Evolutionary conservation across 305 asterid species (phyloP).

Genomic region (Fraxinus sp.): DNA sequence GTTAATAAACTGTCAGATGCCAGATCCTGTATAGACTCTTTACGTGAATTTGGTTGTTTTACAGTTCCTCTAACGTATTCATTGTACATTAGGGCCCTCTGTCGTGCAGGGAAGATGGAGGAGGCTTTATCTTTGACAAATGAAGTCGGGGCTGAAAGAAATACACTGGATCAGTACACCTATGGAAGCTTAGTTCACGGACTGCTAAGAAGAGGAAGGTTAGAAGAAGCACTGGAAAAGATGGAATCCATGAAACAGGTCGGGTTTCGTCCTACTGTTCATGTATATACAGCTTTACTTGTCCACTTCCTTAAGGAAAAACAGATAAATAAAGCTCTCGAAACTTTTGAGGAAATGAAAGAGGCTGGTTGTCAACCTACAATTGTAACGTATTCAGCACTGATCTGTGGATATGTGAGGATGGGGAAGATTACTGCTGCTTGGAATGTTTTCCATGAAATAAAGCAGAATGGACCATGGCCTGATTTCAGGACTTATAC

Average conservation of each 20-base stretch:
- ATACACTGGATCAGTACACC: constrained; percentile 49
- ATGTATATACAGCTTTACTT: constrained; percentile 68
- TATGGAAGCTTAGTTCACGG: constrained; percentile 78
- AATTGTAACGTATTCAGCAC: constrained; percentile 62
- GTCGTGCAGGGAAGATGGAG: constrained; percentile 69
- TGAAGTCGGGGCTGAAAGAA: constrained; percentile 50
- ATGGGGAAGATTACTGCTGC: constrained; percentile 57
- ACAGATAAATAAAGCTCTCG: constrained; percentile 47
- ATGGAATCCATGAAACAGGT: constrained; percentile 56
- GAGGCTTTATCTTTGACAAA: constrained; percentile 54
- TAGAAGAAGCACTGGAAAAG: constrained; percentile 65
- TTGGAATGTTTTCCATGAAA: constrained; percentile 48
- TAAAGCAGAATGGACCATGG: constrained; percentile 53
- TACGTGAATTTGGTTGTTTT: constrained; percentile 49
- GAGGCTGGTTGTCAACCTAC: constrained; percentile 56
- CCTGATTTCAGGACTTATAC: constrained; percentile 87
- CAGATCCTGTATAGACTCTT: constrained; percentile 50
- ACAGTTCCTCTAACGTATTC: constrained; percentile 61
- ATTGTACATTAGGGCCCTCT: constrained; percentile 64
- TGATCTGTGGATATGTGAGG: constrained; percentile 72
- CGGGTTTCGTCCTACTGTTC: constrained; percentile 61
- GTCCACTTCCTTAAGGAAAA: constrained; percentile 60
- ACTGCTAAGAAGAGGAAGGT: constrained; percentile 47
- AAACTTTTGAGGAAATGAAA: constrained; percentile 63
- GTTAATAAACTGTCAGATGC: constrained; percentile 57